Evolutionary conservation across 805 yeast species (phyloP).

Genomic region (Ogataea pini): DNA sequence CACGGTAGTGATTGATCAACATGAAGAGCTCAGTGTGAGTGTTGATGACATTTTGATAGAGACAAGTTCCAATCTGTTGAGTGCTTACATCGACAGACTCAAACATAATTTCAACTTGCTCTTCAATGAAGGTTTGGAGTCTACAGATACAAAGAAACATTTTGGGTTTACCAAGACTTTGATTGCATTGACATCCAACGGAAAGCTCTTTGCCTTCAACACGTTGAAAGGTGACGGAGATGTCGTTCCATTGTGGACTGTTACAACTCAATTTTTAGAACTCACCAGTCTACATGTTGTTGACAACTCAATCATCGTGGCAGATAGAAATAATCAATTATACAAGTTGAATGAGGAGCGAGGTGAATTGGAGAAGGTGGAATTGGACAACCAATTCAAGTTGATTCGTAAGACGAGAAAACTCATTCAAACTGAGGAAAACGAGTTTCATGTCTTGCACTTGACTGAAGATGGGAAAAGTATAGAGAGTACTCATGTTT

Average conservation of each 20-base stretch:
- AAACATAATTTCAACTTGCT: constrained; percentile 30
- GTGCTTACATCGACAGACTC: constrained; percentile 37
- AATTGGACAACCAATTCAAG: constrained; percentile 13
- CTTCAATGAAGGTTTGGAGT: constrained; percentile 20
- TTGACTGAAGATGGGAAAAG: constrained; percentile 1
- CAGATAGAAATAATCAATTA: constrained; percentile 8
- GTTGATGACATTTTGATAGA: constrained; percentile 35
- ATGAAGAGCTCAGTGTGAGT: constrained; percentile 23
- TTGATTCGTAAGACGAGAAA: constrained; percentile 1
- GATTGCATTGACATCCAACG: constrained; percentile 41
- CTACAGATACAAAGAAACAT: constrained; percentile 21
- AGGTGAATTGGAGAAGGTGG: neutral
- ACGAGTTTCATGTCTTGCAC: constrained; percentile 19
- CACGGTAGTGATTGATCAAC: constrained; percentile 33
- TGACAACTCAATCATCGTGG: constrained; percentile 11
- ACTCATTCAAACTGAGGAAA: constrained; percentile 16
- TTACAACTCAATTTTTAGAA: constrained; percentile 13
- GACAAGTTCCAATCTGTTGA: constrained; percentile 28
- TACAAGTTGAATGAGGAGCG: constrained; percentile 13
- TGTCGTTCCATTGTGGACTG: constrained; percentile 39
- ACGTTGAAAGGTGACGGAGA: constrained; percentile 32
- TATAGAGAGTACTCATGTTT: constrained; percentile 19
- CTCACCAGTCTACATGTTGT: constrained; percentile 8
- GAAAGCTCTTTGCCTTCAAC: constrained; percentile 46
- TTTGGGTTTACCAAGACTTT: constrained; percentile 51